Evolutionary conservation across 164 flowering plant genomes (phyloP).

Genomic region (Warburgia ugandensis): DNA sequence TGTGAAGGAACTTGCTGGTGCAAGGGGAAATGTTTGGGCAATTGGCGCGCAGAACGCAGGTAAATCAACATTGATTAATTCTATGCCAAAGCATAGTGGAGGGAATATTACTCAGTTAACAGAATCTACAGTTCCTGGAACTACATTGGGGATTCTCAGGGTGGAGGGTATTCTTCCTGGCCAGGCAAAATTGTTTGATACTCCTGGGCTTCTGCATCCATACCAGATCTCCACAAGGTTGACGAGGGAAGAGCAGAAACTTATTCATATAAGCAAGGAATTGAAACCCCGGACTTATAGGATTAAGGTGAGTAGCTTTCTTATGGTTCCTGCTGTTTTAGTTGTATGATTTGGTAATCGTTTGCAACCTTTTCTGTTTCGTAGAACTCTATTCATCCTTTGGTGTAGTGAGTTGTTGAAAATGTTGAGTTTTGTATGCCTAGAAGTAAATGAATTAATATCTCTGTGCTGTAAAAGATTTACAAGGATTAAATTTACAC

Average conservation of each 20-base stretch:
- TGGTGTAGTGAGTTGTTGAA: constrained; percentile 6
- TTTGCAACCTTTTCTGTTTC: not conserved
- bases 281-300: constrained; percentile 88
- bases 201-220: constrained; percentile 87
- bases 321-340: constrained; percentile 1
- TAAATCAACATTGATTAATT: constrained; percentile 82
- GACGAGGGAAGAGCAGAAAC: constrained; percentile 80
- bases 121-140: constrained; percentile 95
- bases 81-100: constrained; percentile 56
- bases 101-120: constrained; percentile 61
- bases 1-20: constrained; percentile 55
- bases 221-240: constrained; percentile 79
- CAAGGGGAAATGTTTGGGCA: constrained; percentile 88
- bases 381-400: not conserved
- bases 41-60: constrained; percentile 96
- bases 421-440: not conserved
- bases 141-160: constrained; percentile 85
- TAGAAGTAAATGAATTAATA: not conserved
- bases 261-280: constrained; percentile 75
- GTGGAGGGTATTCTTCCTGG: constrained; percentile 84
- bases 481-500: no score
- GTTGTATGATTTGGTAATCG: no score
- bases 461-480: not conserved
- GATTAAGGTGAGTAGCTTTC: constrained; percentile 44
- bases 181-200: constrained; percentile 79